A percentile compares a stretch with the other conserved stretches of the same genome.
Evolutionary conservation across 176 grass and related monocot species (phyloP).

Genomic region (Aegilops tauschii): DNA sequence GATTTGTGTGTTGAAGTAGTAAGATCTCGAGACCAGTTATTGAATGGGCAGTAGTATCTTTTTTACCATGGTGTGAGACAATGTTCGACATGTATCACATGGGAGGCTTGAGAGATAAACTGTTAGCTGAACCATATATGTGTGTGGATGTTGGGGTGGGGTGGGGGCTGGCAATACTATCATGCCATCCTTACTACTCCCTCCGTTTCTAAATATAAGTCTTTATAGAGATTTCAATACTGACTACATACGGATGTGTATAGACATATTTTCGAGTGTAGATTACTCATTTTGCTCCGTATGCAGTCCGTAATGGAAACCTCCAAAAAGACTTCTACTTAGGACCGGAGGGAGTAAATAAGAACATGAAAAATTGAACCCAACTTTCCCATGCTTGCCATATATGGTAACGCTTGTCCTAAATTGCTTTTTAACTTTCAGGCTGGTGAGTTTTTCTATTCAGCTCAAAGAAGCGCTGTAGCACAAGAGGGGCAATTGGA

Average conservation of each 20-base stretch:
- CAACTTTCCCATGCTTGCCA: not conserved
- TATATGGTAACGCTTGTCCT: not conserved
- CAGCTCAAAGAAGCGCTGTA: conserved; percentile 68
- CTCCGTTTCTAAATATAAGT: too few species aligned
- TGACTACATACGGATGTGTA: too few species aligned
- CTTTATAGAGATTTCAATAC: too few species aligned
- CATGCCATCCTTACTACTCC: not conserved
- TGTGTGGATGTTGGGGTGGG: not conserved
- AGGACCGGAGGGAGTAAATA: not conserved
- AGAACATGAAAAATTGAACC: not conserved
- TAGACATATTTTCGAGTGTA: too few species aligned
- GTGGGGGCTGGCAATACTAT: not conserved
- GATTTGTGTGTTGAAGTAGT: not conserved
- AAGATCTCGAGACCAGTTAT: not conserved
- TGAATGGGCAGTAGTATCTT: not conserved
- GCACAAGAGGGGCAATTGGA: conserved; percentile 73
- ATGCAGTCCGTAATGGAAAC: too few species aligned
- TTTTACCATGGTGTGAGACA: not conserved
- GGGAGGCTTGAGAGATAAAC: not conserved
- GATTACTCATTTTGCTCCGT: too few species aligned
- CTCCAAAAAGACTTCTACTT: too few species aligned
- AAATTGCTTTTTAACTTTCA: conserved; percentile 45
- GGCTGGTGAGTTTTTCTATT: conserved; percentile 84
- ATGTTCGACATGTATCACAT: not conserved
- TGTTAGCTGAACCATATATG: not conserved